Base-by-base conservation (phyloP, 192 early-diverging fungal species). In the Backusella morwellensis region DNA sequence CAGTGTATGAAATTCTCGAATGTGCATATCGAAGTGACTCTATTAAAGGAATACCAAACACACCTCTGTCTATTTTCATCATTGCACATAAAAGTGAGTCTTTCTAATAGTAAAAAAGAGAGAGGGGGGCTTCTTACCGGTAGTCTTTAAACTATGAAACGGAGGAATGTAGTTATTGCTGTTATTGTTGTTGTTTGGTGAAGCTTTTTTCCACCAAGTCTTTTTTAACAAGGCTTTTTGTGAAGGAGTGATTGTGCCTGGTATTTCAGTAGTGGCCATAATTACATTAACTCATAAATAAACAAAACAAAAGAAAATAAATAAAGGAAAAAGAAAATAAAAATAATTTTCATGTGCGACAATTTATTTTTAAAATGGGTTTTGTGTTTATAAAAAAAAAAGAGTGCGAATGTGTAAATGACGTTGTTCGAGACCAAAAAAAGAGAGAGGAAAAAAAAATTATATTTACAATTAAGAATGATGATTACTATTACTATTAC, bases 191-290 rank as follows among this genome's bases (percentile, higher is more conserved):
- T 59, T 26, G 56, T 72, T 77, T 52, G 76, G 76, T 12, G 77
- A 52, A 35, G 67, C 77, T 72, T 78, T 78, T 47, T 78, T 78
- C 77, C 77, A 78, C 77, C 77, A 78, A 9, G 77, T 71, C 35
- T 59, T 52, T 59, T 59, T 52, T 38, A 74, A n/a, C 23, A 54
- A 36, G 14, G 29, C 35, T 23, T 74, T 74, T 40, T 74, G 72
- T 23, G 72, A 50, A 38, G 52, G 29, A 34, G 47, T 74, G 21
- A 74, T 34, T 21, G n/a, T 4, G 54, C 71, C 71, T 35, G 71
- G 47, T 72, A 72, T 50, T 52, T 72, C 71, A 72, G 42, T 32
- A 19, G 70, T 29, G 8, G 71, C 23, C 71, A 72, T 71, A 14
- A 40, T 38, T 59, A 26, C 56, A 26, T 26, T 59, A 59, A 59